Conservation (phyloP, 108 stramenopile species). For the Conticribra guillardii region DNA sequence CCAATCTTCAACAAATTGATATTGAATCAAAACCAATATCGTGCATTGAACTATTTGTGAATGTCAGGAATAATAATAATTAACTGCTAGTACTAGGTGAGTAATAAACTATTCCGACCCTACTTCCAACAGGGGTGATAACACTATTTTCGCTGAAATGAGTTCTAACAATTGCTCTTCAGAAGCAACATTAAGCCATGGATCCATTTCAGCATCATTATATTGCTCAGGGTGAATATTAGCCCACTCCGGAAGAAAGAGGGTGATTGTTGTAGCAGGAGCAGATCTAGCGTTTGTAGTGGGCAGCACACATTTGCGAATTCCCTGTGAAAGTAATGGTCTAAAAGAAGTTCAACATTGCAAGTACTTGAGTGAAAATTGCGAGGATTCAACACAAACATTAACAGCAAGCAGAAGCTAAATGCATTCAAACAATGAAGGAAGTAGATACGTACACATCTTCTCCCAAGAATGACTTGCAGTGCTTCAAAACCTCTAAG, state of each 20-base stretch:
- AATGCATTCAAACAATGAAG: no score
- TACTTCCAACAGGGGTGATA: no score
- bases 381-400: background rate
- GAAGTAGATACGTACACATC: slow-evolving; percentile 25
- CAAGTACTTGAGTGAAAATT: background rate
- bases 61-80: no score
- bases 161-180: slow-evolving; percentile 38
- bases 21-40: no score
- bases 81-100: no score
- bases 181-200: slow-evolving; percentile 40
- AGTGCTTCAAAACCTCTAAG: slow-evolving; percentile 33
- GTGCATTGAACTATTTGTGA: no score
- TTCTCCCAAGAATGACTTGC: slow-evolving; percentile 37
- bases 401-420: background rate
- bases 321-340: slow-evolving; percentile 19
- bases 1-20: no score
- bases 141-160: slow-evolving; percentile 27
- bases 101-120: no score
- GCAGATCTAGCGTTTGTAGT: background rate
- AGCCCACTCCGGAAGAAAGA: slow-evolving; percentile 38
- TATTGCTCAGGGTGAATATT: slow-evolving; percentile 25
- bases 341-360: background rate
- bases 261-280: slow-evolving; percentile 7
- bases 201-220: slow-evolving; percentile 51
- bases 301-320: slow-evolving; percentile 34